A percentile compares a stretch with the other conserved stretches of the same genome.
These are phyloP conservation scores for Begonia fuchsioides DNA, from an alignment of 306 rosid genomes.

Conservation along the genomic window DNA sequence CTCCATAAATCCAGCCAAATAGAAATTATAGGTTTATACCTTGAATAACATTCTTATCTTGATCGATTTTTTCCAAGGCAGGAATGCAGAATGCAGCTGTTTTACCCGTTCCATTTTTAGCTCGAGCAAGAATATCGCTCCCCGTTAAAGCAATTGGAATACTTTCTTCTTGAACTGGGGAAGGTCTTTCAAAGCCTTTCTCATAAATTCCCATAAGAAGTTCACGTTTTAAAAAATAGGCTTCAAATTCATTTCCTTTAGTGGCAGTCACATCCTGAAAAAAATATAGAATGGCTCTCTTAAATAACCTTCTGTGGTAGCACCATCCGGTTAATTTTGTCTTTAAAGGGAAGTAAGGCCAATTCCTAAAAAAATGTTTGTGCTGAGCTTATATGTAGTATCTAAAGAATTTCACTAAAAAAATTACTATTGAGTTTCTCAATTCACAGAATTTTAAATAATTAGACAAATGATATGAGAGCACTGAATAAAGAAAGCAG, in stretches of 20 bases:
- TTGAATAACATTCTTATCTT: conserved; percentile 81
- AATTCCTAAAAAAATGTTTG: too few relatives aligned
- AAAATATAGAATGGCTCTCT: background rate
- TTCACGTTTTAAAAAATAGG: conserved; percentile 95
- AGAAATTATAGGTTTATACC: conserved; percentile 18
- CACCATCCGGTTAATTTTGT: too few relatives aligned
- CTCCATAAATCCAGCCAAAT: too few relatives aligned
- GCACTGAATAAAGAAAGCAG: too few relatives aligned
- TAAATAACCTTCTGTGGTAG: too few relatives aligned
- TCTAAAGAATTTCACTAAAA: too few relatives aligned
- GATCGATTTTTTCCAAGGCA: conserved; percentile 97
- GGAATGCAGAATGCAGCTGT: conserved; percentile 98
- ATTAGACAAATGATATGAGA: too few relatives aligned
- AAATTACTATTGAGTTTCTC: too few relatives aligned
- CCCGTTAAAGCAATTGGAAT: conserved; percentile 98
- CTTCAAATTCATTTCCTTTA: conserved; percentile 98
- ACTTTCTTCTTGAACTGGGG: conserved; percentile 97
- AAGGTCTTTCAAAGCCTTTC: conserved; percentile 98
- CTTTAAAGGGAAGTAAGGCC: too few relatives aligned
- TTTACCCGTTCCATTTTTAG: conserved; percentile 97
- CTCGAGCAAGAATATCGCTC: conserved; percentile 98
- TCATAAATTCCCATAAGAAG: conserved; percentile 98
- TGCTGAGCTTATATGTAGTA: too few relatives aligned
- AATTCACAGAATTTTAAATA: too few relatives aligned
- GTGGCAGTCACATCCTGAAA: conserved; percentile 95